A percentile compares a stretch with the other conserved stretches of the same genome.
Evolutionary conservation across 768 basidiomycete species (phyloP).

Genomic region (Boletus sensibilis): DNA sequence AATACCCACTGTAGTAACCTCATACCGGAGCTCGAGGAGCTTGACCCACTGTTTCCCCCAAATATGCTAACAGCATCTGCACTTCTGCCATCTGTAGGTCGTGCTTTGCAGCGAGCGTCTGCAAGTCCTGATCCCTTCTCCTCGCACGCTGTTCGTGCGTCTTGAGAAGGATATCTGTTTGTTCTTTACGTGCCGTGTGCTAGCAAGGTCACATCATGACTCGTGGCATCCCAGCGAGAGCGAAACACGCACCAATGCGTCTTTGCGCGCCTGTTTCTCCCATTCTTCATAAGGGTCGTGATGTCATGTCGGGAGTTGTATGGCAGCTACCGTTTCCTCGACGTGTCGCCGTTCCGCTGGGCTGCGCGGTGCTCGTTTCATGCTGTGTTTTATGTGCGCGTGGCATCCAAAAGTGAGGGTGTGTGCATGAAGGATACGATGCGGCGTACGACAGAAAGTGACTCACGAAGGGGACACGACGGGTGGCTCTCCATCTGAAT

Average conservation of each 20-base stretch:
- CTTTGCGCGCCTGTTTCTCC: constrained; percentile 47
- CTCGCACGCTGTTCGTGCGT: constrained; percentile 15
- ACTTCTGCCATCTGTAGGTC: constrained; percentile 55
- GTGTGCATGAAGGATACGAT: neutral
- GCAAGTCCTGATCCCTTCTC: constrained; percentile 12
- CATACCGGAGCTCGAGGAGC: constrained; percentile 62
- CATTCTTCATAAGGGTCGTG: constrained; percentile 51
- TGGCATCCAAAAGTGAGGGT: neutral
- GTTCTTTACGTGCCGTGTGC: constrained; percentile 40
- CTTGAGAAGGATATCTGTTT: constrained; percentile 20
- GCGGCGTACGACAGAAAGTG: neutral
- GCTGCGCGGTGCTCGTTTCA: constrained; percentile 22
- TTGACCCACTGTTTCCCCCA: constrained; percentile 85
- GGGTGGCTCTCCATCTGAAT: constrained; percentile 44
- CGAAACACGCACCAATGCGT: constrained; percentile 41
- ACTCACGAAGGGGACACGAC: constrained; percentile 35
- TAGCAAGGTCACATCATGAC: constrained; percentile 10
- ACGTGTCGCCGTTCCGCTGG: constrained; percentile 36
- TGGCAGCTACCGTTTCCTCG: constrained; percentile 47
- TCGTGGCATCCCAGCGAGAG: neutral
- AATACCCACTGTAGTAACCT: constrained; percentile 57
- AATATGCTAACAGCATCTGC: constrained; percentile 46
- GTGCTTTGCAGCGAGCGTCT: constrained; percentile 41
- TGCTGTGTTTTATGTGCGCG: constrained; percentile 9
- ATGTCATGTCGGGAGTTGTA: constrained; percentile 42